Conservation (phyloP, 306 rosid genomes). For the Cucurbita moschata region DNA sequence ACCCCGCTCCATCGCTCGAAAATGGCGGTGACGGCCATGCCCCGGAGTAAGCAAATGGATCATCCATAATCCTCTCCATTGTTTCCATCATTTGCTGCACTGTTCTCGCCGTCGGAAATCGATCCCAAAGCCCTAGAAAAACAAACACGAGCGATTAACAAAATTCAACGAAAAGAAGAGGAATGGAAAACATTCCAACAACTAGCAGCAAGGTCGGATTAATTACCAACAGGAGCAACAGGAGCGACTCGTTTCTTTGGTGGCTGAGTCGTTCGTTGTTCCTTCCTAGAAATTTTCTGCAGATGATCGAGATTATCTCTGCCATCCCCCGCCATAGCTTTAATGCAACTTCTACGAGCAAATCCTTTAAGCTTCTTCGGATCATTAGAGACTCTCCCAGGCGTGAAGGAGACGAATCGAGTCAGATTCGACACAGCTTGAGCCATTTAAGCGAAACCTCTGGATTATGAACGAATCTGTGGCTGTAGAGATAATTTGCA, state of each 20-base stretch:
- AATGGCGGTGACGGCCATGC: conserved; percentile 28
- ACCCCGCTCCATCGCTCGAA: conserved; percentile 28
- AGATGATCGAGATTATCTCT: conserved; percentile 40
- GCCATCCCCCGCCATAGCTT: conserved; percentile 29
- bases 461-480: background rate
- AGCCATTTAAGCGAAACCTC: conserved; percentile 11
- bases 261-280: conserved; percentile 18
- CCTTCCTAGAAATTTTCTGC: conserved; percentile 20
- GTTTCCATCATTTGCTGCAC: conserved; percentile 82
- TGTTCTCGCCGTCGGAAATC: conserved; percentile 63
- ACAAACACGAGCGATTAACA: background rate
- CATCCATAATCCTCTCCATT: conserved; percentile 70
- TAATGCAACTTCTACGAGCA: conserved; percentile 6
- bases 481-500: no score
- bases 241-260: conserved; percentile 30
- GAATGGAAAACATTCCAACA: background rate
- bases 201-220: background rate
- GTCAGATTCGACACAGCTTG: conserved; percentile 19
- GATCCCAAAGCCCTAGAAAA: conserved; percentile 55
- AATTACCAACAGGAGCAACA: conserved; percentile 34
- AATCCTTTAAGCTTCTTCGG: background rate
- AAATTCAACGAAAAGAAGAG: background rate
- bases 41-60: conserved; percentile 36
- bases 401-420: conserved; percentile 10
- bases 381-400: background rate